Percentiles rank a stretch among this genome's conserved stretches.
Conservation (phyloP, 129 eudicot species). For the Tanacetum coccineum region DNA sequence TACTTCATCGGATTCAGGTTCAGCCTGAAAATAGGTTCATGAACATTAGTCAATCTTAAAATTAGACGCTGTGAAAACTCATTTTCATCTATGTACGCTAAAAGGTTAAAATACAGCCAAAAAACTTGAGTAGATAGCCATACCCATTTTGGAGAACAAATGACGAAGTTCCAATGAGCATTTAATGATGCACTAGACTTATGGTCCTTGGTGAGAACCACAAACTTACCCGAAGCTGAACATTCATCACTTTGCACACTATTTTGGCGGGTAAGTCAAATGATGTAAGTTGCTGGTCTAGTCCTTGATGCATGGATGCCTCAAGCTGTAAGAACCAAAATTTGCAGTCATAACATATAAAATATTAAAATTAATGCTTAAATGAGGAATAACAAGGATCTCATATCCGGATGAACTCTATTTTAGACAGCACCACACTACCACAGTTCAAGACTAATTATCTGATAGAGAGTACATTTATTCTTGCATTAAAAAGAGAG, state of each 20-base stretch:
- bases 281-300: slow-evolving; percentile 82
- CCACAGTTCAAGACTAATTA: not conserved
- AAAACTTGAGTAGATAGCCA: too few relatives aligned
- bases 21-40: slow-evolving; percentile 54
- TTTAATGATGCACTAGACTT: not conserved
- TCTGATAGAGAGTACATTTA: not conserved
- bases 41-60: slow-evolving; percentile 15
- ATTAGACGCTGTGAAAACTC: not conserved
- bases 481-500: slow-evolving; percentile 6
- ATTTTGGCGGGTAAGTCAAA: slow-evolving; percentile 84
- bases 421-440: not conserved
- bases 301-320: slow-evolving; percentile 92
- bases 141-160: too few relatives aligned
- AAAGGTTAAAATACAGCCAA: too few relatives aligned
- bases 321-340: slow-evolving; percentile 64
- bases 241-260: slow-evolving; percentile 79
- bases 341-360: not conserved
- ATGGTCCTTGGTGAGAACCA: not conserved
- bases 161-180: too few relatives aligned
- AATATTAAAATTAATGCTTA: slow-evolving; percentile 8
- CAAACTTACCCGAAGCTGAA: slow-evolving; percentile 75
- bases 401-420: too few relatives aligned
- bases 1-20: slow-evolving; percentile 85
- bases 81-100: too few relatives aligned
- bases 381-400: slow-evolving; percentile 5